These are phyloP conservation scores for Ceratocystiopsis sp. DNA, from an alignment of 2,329 filamentous ascomycete genomes.

Conservation along the genomic window DNA sequence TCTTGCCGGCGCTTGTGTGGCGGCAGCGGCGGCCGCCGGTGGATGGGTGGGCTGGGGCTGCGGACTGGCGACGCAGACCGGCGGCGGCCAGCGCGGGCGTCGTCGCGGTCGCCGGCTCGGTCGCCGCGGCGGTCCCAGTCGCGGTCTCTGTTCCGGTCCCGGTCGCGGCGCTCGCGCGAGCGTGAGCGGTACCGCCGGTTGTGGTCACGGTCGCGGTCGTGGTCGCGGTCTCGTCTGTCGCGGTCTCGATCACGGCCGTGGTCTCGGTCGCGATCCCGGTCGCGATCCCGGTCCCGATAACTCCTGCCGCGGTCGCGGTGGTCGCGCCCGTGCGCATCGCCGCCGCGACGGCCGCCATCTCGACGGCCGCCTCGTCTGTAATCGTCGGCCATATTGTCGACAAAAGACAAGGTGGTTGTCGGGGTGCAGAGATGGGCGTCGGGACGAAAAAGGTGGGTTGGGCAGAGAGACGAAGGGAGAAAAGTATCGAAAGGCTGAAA, in stretches of 20 bases:
- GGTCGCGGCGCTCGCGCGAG: neutral
- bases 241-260: conserved; percentile 1
- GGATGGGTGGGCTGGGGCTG: too few relatives aligned
- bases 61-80: neutral
- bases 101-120: neutral
- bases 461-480: too few relatives aligned
- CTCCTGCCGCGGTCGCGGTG: neutral
- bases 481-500: too few relatives aligned
- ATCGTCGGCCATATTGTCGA: conserved; percentile 5
- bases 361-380: conserved; percentile 6
- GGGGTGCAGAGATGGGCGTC: too few relatives aligned
- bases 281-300: neutral
- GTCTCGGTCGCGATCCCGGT: neutral
- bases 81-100: neutral
- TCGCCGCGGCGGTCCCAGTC: conserved; percentile 2
- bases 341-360: conserved; percentile 4
- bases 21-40: too few relatives aligned
- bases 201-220: conserved; percentile 2
- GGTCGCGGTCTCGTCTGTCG: conserved; percentile 6
- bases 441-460: neutral
- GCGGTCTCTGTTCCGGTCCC: conserved; percentile 3
- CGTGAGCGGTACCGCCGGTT: neutral
- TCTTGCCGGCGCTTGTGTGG: neutral
- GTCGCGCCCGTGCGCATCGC: neutral
- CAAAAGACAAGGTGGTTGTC: neutral